phyloP scores from a whole-genome alignment of 163 green algal genomes.

The Scenedesmus sp. region DNA sequence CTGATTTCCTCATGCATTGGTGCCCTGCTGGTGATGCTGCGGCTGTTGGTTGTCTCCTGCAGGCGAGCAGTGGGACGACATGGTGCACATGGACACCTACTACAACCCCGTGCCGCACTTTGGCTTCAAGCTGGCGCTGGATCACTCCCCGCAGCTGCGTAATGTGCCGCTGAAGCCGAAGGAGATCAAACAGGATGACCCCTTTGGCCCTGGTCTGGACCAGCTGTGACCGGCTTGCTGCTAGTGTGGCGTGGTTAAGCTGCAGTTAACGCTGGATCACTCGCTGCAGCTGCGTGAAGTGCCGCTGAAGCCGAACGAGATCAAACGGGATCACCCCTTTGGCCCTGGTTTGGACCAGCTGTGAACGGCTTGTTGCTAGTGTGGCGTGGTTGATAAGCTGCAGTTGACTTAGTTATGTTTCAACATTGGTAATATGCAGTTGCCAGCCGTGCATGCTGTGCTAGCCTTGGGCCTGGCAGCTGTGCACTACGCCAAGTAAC shows the following conservation, averaged over 20 bases:
- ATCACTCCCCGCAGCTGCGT: conserved; percentile 79
- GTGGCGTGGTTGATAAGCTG: not conserved
- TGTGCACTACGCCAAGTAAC: too few relatives aligned
- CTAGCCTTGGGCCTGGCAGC: too few relatives aligned
- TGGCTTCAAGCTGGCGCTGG: conserved; percentile 79
- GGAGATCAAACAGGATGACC: conserved; percentile 45
- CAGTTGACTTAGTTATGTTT: too few relatives aligned
- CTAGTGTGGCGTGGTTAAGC: not conserved
- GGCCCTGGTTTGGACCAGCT: conserved; percentile 50
- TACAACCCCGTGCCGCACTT: conserved; percentile 96
- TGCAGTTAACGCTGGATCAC: conserved; percentile 80
- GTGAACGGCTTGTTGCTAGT: not conserved
- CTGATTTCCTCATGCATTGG: too few relatives aligned
- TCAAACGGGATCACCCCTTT: conserved; percentile 50
- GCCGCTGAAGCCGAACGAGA: not conserved
- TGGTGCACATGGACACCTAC: conserved; percentile 91
- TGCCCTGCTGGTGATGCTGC: conserved; percentile 61
- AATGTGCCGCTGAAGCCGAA: conserved; percentile 60
- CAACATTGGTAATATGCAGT: not conserved
- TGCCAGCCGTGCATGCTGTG: not conserved
- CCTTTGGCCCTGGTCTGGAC: conserved; percentile 54
- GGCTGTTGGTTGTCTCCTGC: not conserved
- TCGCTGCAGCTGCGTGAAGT: conserved; percentile 77
- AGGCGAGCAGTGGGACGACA: conserved; percentile 88
- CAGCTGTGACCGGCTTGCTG: not conserved